Conservation (phyloP, 176 grass and related monocot species). For the Echinochloa phyllopogon region DNA sequence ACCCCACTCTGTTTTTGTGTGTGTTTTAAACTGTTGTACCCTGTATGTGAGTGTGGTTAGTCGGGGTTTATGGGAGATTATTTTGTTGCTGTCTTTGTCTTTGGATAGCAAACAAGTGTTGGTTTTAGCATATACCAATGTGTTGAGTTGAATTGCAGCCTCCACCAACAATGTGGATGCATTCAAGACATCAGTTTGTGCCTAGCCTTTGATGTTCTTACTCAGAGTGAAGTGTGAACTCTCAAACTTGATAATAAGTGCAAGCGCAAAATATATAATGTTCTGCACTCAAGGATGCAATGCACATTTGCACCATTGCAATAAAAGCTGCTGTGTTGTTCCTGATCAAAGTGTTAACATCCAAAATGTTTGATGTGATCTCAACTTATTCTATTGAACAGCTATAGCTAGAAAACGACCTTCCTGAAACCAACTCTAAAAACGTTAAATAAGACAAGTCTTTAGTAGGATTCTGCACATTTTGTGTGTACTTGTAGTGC, state of each 20-base stretch:
- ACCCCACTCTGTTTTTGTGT: background rate
- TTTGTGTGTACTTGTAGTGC: background rate
- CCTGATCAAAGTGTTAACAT: background rate
- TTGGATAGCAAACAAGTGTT: background rate
- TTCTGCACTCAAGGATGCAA: background rate
- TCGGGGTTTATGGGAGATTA: background rate
- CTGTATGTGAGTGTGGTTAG: background rate
- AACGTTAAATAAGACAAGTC: too few species aligned
- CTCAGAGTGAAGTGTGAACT: background rate
- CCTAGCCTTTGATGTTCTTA: background rate
- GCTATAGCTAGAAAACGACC: background rate
- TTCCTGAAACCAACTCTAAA: background rate
- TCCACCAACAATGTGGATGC: background rate
- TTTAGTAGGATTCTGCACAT: background rate
- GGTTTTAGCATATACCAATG: background rate
- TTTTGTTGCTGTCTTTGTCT: background rate
- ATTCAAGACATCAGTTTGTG: background rate
- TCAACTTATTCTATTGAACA: background rate
- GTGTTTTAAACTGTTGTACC: background rate
- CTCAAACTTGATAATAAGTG: background rate
- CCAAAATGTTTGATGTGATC: background rate
- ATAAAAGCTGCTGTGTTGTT: background rate
- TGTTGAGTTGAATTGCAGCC: background rate
- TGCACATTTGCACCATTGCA: background rate
- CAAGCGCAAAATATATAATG: too few species aligned